Base-by-base conservation (phyloP, 1,284 basidiomycete genomes). In the Golubevia sp. region DNA sequence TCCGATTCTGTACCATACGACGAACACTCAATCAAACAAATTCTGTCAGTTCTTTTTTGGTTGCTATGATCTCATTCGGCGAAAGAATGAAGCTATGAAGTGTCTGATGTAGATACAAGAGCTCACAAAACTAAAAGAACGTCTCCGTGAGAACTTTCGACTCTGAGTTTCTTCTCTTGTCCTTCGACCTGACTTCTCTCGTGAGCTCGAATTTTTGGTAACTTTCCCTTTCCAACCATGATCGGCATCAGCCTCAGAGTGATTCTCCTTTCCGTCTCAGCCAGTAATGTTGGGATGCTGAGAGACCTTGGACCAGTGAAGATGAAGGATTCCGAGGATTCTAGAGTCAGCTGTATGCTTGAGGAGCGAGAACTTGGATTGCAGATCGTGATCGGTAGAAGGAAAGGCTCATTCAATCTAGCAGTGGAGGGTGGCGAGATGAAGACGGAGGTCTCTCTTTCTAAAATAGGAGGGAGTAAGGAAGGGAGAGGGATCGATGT, bases 281-380 rank as follows among this genome's bases (percentile, higher is more conserved):
- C 61, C 0, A 73, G 51, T 2, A 73, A 23, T 21, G 54, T 59
- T 1, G 68, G 68, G 20, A 70, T 44, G 13, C 52, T n/a, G 11
- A 73, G 56, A 0, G 55, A 20, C 2, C 70, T 59, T 0, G 61
- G 25, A 0, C 49, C 65, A 2, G 70, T 54, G 18, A 63, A 55
- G 15, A 66, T 65, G 23, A 70, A 73, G 44, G 56, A 20, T 15
- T 59, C 54, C 55, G 61, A 63, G 21, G 56, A 61, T 18, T 73
- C 70, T 13, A 73, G 38, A 3, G 49, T 55, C 5, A 70, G n/a
- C 1, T 54, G 15, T 7, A 70, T 21, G 3, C 51, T 49, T 25
- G 48, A 53, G 18, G 60, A 58, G 15, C 38, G 56, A 0, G 55
- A 18, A 4, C 21, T 58, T 1, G 67, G 64, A 13, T 70, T 67